These are phyloP conservation scores for Scolecobasidium constrictum DNA, from an alignment of 2,329 filamentous ascomycete species.

Conservation along the genomic window DNA sequence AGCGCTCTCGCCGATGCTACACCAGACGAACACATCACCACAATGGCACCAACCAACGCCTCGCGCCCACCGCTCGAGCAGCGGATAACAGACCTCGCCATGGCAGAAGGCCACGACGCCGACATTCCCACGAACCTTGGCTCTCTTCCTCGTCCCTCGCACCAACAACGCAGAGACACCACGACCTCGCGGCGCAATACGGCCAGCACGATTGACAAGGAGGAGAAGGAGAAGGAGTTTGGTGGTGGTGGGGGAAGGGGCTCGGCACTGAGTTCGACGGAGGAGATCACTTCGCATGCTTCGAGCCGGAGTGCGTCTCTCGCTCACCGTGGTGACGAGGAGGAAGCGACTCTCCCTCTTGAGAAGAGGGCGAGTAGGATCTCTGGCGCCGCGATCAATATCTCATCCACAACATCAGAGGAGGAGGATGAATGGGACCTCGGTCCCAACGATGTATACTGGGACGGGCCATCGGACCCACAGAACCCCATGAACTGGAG, in stretches of 20 bases:
- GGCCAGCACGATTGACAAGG: conserved; percentile 10
- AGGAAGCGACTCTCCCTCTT: conserved; percentile 10
- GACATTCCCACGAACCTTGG: conserved; percentile 25
- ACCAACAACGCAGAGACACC: conserved; percentile 10
- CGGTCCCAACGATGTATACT: conserved; percentile 42
- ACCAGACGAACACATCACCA: too few relatives aligned
- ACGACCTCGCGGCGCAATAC: conserved; percentile 9
- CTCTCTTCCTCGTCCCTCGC: conserved; percentile 16
- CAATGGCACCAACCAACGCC: too few relatives aligned
- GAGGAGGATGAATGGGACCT: conserved; percentile 10
- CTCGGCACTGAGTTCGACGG: conserved; percentile 15
- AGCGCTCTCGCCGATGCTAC: neutral
- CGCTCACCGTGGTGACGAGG: conserved; percentile 3
- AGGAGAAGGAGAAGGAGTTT: conserved; percentile 21
- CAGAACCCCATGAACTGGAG: conserved; percentile 53
- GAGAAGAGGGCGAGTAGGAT: too few relatives aligned
- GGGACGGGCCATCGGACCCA: conserved; percentile 47
- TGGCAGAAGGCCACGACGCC: conserved; percentile 27
- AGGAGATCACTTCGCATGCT: conserved; percentile 11
- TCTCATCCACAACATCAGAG: too few relatives aligned
- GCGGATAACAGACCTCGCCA: conserved; percentile 21
- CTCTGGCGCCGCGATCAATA: too few relatives aligned
- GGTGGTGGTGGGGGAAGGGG: too few relatives aligned
- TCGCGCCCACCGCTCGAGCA: neutral
- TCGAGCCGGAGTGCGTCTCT: conserved; percentile 12